Evolutionary conservation across 768 basidiomycete species (phyloP).

Genomic region (Amanita brunnescens): DNA sequence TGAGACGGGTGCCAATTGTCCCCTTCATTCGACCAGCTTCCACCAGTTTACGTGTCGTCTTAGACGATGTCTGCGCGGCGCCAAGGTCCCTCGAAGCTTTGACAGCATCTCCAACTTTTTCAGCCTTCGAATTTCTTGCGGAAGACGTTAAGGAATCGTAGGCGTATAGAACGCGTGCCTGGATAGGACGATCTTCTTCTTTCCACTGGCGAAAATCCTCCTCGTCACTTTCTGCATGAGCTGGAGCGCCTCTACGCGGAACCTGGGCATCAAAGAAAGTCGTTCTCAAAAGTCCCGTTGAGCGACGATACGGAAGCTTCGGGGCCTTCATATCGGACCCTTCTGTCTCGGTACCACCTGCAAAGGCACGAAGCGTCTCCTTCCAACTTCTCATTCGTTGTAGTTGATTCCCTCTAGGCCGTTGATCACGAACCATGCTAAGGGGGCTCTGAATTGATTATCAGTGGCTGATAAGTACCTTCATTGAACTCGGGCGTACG

Average conservation of each 20-base stretch:
- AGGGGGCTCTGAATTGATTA: conserved; percentile 54
- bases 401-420: conserved; percentile 36
- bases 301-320: conserved; percentile 12
- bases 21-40: conserved; percentile 31
- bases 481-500: conserved; percentile 20
- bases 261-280: conserved; percentile 3
- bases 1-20: conserved; percentile 78
- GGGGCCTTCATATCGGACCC: conserved; percentile 12
- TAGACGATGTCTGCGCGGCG: conserved; percentile 27
- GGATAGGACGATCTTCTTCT: conserved; percentile 70
- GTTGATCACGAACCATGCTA: conserved; percentile 78
- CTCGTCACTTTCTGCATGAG: conserved; percentile 45
- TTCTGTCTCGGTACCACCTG: conserved; percentile 28
- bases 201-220: conserved; percentile 37
- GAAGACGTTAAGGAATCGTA: conserved; percentile 23
- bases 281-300: conserved; percentile 1
- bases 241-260: conserved; percentile 32
- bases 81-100: conserved; percentile 22
- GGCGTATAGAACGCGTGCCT: conserved; percentile 61
- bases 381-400: conserved; percentile 53
- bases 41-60: conserved; percentile 19
- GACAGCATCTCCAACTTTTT: not conserved
- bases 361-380: conserved; percentile 42
- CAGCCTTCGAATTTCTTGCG: not conserved
- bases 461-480: conserved; percentile 1